These are phyloP conservation scores for Dacryopinax spathularia DNA, from an alignment of 768 basidiomycete genomes.

Conservation along the genomic window DNA sequence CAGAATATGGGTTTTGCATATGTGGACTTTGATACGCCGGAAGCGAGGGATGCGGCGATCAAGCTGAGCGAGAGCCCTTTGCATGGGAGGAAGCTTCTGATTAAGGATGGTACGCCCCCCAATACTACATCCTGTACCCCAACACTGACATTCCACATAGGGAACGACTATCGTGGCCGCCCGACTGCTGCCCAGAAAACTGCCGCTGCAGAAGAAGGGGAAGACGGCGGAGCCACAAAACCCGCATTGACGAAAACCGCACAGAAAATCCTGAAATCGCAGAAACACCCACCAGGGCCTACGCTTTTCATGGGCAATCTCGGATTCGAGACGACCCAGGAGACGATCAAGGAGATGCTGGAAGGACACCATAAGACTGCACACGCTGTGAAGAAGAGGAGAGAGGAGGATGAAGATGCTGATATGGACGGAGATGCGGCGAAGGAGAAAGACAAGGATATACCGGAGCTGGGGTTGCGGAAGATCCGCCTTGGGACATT, in stretches of 20 bases:
- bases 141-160: slow-evolving; percentile 27
- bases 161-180: slow-evolving; percentile 57
- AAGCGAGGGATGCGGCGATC: slow-evolving; percentile 63
- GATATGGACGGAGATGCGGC: slow-evolving; percentile 18
- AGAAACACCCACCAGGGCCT: slow-evolving; percentile 70
- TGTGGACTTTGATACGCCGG: slow-evolving; percentile 75
- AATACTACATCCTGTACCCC: background rate
- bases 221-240: slow-evolving; percentile 23
- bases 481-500: slow-evolving; percentile 91
- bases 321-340: slow-evolving; percentile 76
- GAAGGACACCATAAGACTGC: slow-evolving; percentile 41
- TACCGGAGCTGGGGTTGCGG: slow-evolving; percentile 41
- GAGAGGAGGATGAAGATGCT: slow-evolving; percentile 7
- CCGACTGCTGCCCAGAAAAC: slow-evolving; percentile 33
- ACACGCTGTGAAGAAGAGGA: slow-evolving; percentile 16
- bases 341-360: slow-evolving; percentile 55
- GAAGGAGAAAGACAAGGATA: slow-evolving; percentile 14
- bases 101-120: slow-evolving; percentile 65
- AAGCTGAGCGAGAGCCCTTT: slow-evolving; percentile 65
- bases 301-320: slow-evolving; percentile 91
- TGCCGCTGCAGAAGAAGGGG: slow-evolving; percentile 21
- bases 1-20: slow-evolving; percentile 87
- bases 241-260: slow-evolving; percentile 46
- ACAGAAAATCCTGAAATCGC: slow-evolving; percentile 58
- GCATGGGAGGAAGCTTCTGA: slow-evolving; percentile 74